Percentiles rank a stretch among this genome's conserved stretches.
These are phyloP conservation scores for Phaeomoniella chlamydospora DNA, from an alignment of 2,329 filamentous ascomycete species.

Conservation along the genomic window DNA sequence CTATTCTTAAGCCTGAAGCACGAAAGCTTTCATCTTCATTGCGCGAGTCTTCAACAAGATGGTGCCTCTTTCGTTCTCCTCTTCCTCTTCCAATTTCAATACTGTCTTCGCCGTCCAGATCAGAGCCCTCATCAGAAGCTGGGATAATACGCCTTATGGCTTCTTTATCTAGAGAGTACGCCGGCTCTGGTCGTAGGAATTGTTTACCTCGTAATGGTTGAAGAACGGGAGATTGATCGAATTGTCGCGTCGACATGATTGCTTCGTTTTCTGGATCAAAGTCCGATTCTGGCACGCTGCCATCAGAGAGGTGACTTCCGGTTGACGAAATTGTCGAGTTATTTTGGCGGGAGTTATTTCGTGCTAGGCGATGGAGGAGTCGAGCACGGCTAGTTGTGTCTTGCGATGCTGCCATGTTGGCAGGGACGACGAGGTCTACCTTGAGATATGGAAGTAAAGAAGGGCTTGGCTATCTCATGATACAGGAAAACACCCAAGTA, in stretches of 20 bases:
- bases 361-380: neutral
- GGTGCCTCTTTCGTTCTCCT: conserved; percentile 24
- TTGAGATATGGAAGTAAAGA: neutral
- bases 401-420: neutral
- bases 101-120: conserved; percentile 30
- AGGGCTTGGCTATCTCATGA: neutral
- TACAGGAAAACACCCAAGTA: neutral
- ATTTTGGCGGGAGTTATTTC: neutral
- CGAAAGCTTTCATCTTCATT: conserved; percentile 30
- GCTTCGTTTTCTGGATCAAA: conserved; percentile 28
- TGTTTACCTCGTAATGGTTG: conserved; percentile 13
- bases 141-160: neutral
- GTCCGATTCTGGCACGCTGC: conserved; percentile 14
- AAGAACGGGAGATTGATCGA: conserved; percentile 14
- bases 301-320: conserved; percentile 7
- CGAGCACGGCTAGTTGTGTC: neutral
- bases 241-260: conserved; percentile 21
- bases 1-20: conserved; percentile 23
- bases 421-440: neutral
- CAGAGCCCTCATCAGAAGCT: neutral
- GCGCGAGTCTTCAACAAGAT: conserved; percentile 32
- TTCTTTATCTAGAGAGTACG: conserved; percentile 5
- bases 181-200: conserved; percentile 3
- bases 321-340: neutral
- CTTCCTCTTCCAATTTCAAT: conserved; percentile 45